phyloP scores from a whole-genome alignment of 768 basidiomycete species.

The Mrakia blollopis region DNA sequence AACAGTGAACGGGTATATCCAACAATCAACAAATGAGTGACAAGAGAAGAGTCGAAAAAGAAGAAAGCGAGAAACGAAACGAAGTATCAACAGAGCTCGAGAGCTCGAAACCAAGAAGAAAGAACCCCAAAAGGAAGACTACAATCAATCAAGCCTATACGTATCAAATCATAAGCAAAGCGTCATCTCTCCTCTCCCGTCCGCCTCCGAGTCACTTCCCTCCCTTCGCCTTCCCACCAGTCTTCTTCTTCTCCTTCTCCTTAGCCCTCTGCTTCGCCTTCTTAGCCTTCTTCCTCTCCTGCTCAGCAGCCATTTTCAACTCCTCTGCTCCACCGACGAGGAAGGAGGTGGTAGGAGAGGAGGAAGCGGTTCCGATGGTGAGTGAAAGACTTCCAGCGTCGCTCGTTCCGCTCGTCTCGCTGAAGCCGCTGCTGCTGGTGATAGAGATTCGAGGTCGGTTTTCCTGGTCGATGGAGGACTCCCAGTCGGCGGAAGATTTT shows the following conservation, averaged over 20 bases:
- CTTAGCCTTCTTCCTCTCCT: constrained; percentile 8
- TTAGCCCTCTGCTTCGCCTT: constrained; percentile 15
- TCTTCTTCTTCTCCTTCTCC: constrained; percentile 16
- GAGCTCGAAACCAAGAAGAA: background rate
- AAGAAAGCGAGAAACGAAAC: background rate
- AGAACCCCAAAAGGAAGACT: background rate
- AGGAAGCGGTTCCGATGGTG: too few relatives aligned
- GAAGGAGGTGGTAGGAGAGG: too few relatives aligned
- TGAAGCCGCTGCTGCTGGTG: too few relatives aligned
- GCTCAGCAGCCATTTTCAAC: background rate
- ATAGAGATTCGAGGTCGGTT: too few relatives aligned
- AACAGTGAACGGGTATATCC: too few relatives aligned
- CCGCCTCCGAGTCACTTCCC: background rate
- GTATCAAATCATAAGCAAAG: background rate
- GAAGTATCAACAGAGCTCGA: background rate
- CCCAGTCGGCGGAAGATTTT: too few relatives aligned
- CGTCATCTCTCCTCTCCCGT: background rate
- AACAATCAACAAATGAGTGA: background rate
- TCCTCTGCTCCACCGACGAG: background rate
- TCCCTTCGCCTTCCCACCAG: background rate
- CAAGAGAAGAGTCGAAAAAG: background rate
- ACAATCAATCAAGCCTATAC: background rate
- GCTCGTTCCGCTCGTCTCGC: too few relatives aligned
- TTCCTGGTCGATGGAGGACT: too few relatives aligned
- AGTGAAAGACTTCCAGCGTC: too few relatives aligned